Conservation (phyloP, 371 early-diverging fungal genomes). For the Apophysomyces elegans region DNA sequence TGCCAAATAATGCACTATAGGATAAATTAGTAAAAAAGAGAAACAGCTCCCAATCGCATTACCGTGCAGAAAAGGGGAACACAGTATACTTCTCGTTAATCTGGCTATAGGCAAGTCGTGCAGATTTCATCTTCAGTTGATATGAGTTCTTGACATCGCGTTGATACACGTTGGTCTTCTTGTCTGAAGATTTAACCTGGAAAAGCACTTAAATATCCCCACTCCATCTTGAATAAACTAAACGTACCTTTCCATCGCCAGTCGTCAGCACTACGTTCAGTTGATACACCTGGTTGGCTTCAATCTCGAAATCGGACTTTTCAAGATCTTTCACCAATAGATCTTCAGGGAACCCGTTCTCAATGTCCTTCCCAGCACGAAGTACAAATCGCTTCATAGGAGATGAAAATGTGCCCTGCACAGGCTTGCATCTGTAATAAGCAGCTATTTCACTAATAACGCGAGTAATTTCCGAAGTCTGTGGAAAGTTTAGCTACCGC, state of each 20-base stretch:
- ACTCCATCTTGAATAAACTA: neutral
- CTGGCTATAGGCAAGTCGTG: slow-evolving; percentile 76
- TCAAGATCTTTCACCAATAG: slow-evolving; percentile 64
- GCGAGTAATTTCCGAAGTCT: slow-evolving; percentile 74
- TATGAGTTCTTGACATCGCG: slow-evolving; percentile 80
- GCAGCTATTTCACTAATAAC: slow-evolving; percentile 77
- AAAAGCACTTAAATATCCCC: too few relatives aligned
- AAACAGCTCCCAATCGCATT: slow-evolving; percentile 13
- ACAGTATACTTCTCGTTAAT: slow-evolving; percentile 75
- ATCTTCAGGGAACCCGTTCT: slow-evolving; percentile 81
- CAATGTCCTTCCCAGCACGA: slow-evolving; percentile 82
- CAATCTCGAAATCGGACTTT: slow-evolving; percentile 68
- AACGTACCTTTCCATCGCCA: slow-evolving; percentile 70
- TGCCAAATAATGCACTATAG: slow-evolving; percentile 68
- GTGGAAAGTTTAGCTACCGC: slow-evolving; percentile 21
- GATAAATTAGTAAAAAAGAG: neutral
- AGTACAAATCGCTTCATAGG: slow-evolving; percentile 83
- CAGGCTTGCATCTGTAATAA: slow-evolving; percentile 85
- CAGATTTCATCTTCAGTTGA: slow-evolving; percentile 86
- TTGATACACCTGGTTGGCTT: slow-evolving; percentile 83
- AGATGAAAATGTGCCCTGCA: slow-evolving; percentile 86
- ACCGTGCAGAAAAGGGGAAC: slow-evolving; percentile 84
- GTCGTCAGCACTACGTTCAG: slow-evolving; percentile 84
- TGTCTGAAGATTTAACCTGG: slow-evolving; percentile 61
- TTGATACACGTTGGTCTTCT: slow-evolving; percentile 83